These are phyloP conservation scores for Wickerhamia fluorescens DNA, from an alignment of 805 yeast genomes.

Conservation along the genomic window DNA sequence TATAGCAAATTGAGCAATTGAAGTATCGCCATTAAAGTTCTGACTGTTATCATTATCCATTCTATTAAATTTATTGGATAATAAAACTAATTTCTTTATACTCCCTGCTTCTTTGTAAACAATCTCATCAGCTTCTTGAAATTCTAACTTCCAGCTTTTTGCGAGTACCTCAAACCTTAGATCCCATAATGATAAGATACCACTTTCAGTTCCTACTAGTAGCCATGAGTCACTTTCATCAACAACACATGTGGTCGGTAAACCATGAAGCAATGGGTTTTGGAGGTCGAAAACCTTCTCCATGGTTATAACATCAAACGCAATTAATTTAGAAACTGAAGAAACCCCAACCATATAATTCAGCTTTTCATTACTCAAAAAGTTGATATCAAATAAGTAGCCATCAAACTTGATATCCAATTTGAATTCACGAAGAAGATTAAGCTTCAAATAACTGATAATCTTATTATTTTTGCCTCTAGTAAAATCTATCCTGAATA, in stretches of 20 bases:
- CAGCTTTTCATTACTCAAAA: constrained; percentile 31
- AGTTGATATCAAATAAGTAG: constrained; percentile 38
- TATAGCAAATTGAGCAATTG: constrained; percentile 36
- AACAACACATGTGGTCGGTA: constrained; percentile 51
- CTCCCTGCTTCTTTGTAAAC: constrained; percentile 3
- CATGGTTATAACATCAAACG: constrained; percentile 56
- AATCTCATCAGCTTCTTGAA: no score
- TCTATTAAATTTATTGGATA: no score
- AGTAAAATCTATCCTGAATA: constrained; percentile 29
- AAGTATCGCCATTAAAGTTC: no score
- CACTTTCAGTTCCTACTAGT: constrained; percentile 67
- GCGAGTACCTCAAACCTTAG: constrained; percentile 55
- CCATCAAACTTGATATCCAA: constrained; percentile 28
- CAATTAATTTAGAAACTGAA: constrained; percentile 42
- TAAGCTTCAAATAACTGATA: constrained; percentile 18
- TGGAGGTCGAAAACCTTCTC: constrained; percentile 32
- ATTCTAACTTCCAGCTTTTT: constrained; percentile 50
- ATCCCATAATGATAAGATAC: constrained; percentile 78
- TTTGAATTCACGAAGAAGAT: constrained; percentile 35
- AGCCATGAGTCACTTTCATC: constrained; percentile 55
- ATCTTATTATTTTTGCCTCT: constrained; percentile 28
- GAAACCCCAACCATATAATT: constrained; percentile 47
- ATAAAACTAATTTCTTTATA: constrained; percentile 39
- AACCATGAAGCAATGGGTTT: constrained; percentile 61
- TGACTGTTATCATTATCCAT: no score